A percentile compares a stretch with the other conserved stretches of the same genome.
Evolutionary conservation across 345 rosid species (phyloP).

Genomic region (Aegle marmelos): DNA sequence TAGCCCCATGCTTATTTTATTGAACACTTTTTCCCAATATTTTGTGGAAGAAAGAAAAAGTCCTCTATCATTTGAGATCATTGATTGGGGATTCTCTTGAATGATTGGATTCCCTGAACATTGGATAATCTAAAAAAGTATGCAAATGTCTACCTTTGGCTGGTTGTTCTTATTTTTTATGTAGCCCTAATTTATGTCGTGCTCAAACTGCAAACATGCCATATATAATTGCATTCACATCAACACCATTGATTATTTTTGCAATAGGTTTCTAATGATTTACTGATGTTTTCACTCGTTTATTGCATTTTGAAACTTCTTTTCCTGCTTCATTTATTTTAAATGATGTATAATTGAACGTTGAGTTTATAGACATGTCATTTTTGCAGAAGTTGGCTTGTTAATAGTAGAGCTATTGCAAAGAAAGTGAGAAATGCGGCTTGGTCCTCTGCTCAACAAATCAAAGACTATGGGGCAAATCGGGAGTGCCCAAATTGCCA

Average conservation of each 20-base stretch:
- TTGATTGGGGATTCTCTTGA: not conserved
- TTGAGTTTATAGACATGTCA: not conserved
- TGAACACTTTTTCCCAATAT: not conserved
- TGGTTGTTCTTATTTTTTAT: not conserved
- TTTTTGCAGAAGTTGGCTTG: slow-evolving; percentile 73
- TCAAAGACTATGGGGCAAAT: slow-evolving; percentile 62
- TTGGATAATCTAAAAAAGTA: not conserved
- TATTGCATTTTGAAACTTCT: not conserved
- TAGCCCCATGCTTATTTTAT: not conserved
- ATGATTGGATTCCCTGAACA: not conserved
- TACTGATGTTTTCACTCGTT: not conserved
- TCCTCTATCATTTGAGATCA: not conserved
- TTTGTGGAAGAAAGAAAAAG: not conserved
- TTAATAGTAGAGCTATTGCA: slow-evolving; percentile 70
- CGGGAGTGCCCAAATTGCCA: slow-evolving; percentile 80
- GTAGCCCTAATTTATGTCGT: not conserved
- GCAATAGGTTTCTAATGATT: not conserved
- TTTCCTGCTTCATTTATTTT: not conserved
- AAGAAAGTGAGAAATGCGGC: slow-evolving; percentile 65
- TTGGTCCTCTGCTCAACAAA: slow-evolving; percentile 41
- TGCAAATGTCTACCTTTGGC: not conserved
- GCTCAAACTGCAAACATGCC: not conserved
- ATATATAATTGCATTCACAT: not conserved
- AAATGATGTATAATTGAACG: not conserved
- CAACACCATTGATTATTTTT: not conserved